Evolutionary conservation across 2,329 filamentous ascomycete species (phyloP).

Genomic region (Scortechinia acanthostroma): DNA sequence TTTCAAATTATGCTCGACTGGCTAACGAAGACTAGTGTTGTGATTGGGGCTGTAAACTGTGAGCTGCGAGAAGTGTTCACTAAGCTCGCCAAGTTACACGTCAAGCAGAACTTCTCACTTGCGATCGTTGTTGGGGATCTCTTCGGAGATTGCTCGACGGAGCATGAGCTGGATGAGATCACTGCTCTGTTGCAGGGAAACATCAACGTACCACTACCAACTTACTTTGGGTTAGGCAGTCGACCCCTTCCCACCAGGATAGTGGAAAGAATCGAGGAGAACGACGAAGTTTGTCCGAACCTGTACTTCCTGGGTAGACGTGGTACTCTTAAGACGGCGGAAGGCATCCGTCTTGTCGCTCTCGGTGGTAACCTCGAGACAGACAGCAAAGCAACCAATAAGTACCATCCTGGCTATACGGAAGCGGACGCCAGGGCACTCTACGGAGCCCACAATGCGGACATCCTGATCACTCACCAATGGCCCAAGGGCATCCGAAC

Average conservation of each 20-base stretch:
- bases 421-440: conserved; percentile 70
- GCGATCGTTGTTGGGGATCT: conserved; percentile 80
- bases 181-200: conserved; percentile 64
- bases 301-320: conserved; percentile 84
- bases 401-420: conserved; percentile 72
- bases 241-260: conserved; percentile 65
- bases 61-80: conserved; percentile 45
- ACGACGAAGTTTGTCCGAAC: conserved; percentile 45
- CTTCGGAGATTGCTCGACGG: conserved; percentile 42
- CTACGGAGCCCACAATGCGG: conserved; percentile 69
- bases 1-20: too few relatives aligned
- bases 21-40: not conserved
- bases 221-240: conserved; percentile 81
- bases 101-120: conserved; percentile 82
- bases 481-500: conserved; percentile 74
- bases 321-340: conserved; percentile 79
- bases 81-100: conserved; percentile 74
- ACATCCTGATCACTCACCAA: conserved; percentile 78
- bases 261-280: conserved; percentile 61
- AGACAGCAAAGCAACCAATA: conserved; percentile 41
- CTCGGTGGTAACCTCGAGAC: conserved; percentile 70
- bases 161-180: conserved; percentile 50
- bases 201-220: conserved; percentile 71
- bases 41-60: conserved; percentile 1
- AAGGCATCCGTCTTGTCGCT: conserved; percentile 80